Conservation (phyloP, 495 filamentous ascomycete species). For the Penicillium lagena region DNA sequence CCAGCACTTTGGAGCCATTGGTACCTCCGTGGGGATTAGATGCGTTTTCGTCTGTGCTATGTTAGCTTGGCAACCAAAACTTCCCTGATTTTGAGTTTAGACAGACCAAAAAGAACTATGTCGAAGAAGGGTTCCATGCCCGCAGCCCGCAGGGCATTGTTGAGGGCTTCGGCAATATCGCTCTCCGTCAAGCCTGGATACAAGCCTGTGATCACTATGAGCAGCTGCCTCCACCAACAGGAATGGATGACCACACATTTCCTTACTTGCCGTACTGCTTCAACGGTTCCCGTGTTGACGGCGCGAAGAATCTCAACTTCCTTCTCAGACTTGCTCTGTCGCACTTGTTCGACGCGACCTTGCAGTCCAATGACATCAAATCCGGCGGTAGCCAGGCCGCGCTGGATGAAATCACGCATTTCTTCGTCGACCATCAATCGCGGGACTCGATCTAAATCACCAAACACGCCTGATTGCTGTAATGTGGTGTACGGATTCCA, state of each 20-base stretch:
- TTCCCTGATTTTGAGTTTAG: too few relatives aligned
- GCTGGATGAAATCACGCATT: constrained; percentile 49
- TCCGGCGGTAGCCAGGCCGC: constrained; percentile 38
- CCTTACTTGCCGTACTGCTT: constrained; percentile 47
- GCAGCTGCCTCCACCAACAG: neutral
- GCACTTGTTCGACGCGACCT: constrained; percentile 41
- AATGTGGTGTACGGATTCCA: constrained; percentile 49
- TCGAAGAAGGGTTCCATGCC: constrained; percentile 49
- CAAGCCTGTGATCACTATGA: constrained; percentile 20
- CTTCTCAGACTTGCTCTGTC: constrained; percentile 41
- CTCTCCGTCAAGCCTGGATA: constrained; percentile 43
- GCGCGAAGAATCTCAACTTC: constrained; percentile 47
- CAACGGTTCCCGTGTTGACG: constrained; percentile 52
- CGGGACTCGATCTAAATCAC: constrained; percentile 9
- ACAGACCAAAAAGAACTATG: constrained; percentile 45
- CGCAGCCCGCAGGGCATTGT: constrained; percentile 38
- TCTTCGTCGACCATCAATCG: constrained; percentile 52
- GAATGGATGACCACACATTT: constrained; percentile 22
- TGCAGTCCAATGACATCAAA: constrained; percentile 41
- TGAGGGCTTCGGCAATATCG: constrained; percentile 41
- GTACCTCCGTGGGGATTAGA: constrained; percentile 49
- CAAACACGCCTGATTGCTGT: constrained; percentile 22
- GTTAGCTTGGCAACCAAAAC: neutral
- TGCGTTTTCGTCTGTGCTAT: constrained; percentile 36
- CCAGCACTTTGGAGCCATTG: constrained; percentile 39